Evolutionary conservation across 1,284 basidiomycete species (phyloP), one percentile per base, ranked within the genome.

Genomic region (Austroboletus olivaceoglutinosus): DNA sequence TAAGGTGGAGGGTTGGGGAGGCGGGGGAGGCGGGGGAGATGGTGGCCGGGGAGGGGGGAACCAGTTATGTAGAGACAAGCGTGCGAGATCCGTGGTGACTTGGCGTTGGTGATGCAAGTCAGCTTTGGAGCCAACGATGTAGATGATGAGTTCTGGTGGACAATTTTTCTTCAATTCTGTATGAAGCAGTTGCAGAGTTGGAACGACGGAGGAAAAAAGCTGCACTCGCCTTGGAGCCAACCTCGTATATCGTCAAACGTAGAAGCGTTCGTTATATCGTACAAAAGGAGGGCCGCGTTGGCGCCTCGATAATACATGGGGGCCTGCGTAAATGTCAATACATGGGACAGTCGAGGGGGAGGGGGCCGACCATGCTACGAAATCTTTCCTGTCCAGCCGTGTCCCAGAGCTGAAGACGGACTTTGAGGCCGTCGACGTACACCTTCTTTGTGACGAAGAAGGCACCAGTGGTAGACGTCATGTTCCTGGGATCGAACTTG

Each of bases 261-360:
- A 51, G 87, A 77, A 58, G 82, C 78, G 72, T 91, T 92, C 62
- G 97, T 99, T 61, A 99, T 94, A 77, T 99, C 96, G 74, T 99
- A 99, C 61, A 98, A 84, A 55, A 98, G 81, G 47, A 99, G 84
- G 23, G 97, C 96, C 51, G 96, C 96, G 64, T 96, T 93, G 56
- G 95, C 93, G 65, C 95, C 96, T 69, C 97, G 87, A 80, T 98
- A 98, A 78, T 99, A 99, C 91, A 99, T 97, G 52, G 95, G 95
- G 60, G 94, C 93, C 91, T 91, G 64, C 21, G 47, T 19, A 19
- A 22, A 43, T 47, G 49, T 57, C 43, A 56, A 50, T 54, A 37
- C 43, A 53, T 58, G 43, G 50, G 50, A 50, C 49, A 50, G 48
- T 52, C 48, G 54, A 45, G 51, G 25, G 47, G 41, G 60, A 48